Conservation (phyloP, 495 filamentous ascomycete species). For the Podospora fimiseda region DNA sequence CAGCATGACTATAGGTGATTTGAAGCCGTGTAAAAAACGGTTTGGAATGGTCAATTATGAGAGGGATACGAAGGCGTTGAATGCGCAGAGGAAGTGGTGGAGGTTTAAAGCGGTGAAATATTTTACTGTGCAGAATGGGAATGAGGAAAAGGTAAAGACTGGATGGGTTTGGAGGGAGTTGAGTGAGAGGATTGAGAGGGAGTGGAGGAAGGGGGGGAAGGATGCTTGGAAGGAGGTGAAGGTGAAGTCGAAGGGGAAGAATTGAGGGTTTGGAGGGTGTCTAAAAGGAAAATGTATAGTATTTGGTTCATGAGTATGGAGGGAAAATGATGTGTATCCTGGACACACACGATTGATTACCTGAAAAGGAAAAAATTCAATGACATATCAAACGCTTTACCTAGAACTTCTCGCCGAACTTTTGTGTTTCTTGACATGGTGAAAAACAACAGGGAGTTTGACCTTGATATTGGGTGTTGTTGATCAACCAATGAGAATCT, state of each 20-base stretch:
- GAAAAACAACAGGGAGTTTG: no score
- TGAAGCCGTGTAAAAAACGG: slow-evolving; percentile 32
- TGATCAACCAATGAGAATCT: not conserved
- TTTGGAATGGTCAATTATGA: slow-evolving; percentile 49
- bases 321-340: no score
- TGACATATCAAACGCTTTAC: not conserved
- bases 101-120: slow-evolving; percentile 28
- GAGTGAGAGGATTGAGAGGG: slow-evolving; percentile 12
- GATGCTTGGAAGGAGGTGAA: not conserved
- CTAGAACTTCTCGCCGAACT: not conserved
- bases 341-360: no score
- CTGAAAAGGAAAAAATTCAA: no score
- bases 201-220: not conserved
- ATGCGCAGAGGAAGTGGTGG: slow-evolving; percentile 30
- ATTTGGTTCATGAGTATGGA: no score
- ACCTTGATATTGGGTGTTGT: no score
- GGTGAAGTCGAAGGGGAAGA: no score
- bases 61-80: slow-evolving; percentile 28
- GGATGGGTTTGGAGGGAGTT: slow-evolving; percentile 30
- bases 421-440: not conserved
- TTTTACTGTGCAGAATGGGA: slow-evolving; percentile 27
- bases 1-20: slow-evolving; percentile 42
- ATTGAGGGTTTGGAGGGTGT: no score
- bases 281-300: no score
- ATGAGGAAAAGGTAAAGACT: slow-evolving; percentile 9